These are phyloP conservation scores for Eucalyptus victrix DNA, from an alignment of 345 rosid genomes.

Conservation along the genomic window DNA sequence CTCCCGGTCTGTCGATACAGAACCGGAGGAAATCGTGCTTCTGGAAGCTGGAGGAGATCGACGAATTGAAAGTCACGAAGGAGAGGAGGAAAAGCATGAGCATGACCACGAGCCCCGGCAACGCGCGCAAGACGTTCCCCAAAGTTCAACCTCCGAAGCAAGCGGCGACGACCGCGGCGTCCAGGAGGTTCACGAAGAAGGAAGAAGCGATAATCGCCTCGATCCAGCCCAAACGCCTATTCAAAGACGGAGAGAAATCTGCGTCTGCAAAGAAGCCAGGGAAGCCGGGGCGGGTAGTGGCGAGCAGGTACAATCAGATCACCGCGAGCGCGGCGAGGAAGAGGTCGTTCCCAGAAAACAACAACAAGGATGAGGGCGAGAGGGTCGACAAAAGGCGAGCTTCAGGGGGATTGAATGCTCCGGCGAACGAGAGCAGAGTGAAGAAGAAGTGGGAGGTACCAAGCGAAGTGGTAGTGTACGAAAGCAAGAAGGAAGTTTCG, in stretches of 20 bases:
- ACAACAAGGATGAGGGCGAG: constrained; percentile 42
- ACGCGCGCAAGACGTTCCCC: constrained; percentile 38
- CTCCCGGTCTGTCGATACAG: constrained; percentile 58
- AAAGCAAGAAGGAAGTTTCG: constrained; percentile 10
- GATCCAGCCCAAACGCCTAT: constrained; percentile 76
- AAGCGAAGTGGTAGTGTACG: constrained; percentile 27
- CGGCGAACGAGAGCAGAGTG: constrained; percentile 26
- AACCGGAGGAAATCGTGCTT: constrained; percentile 83
- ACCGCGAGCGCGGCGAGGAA: constrained; percentile 23
- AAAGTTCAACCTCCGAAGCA: constrained; percentile 39
- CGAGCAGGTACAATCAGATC: constrained; percentile 63
- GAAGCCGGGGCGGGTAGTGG: constrained; percentile 64
- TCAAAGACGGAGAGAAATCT: constrained; percentile 71
- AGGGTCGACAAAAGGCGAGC: constrained; percentile 49
- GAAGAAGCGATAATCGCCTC: constrained; percentile 37
- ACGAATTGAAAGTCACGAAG: constrained; percentile 54
- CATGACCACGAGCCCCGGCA: constrained; percentile 54
- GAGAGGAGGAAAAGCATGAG: constrained; percentile 67
- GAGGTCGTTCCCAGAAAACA: constrained; percentile 59
- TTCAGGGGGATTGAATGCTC: constrained; percentile 10
- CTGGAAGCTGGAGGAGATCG: constrained; percentile 72
- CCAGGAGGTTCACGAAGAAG: constrained; percentile 55
- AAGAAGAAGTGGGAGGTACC: constrained; percentile 98
- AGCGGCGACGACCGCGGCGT: constrained; percentile 56
- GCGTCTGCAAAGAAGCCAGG: constrained; percentile 30